These are phyloP conservation scores for Colletotrichum spinosum DNA, from an alignment of 2,329 filamentous ascomycete genomes.

Conservation along the genomic window DNA sequence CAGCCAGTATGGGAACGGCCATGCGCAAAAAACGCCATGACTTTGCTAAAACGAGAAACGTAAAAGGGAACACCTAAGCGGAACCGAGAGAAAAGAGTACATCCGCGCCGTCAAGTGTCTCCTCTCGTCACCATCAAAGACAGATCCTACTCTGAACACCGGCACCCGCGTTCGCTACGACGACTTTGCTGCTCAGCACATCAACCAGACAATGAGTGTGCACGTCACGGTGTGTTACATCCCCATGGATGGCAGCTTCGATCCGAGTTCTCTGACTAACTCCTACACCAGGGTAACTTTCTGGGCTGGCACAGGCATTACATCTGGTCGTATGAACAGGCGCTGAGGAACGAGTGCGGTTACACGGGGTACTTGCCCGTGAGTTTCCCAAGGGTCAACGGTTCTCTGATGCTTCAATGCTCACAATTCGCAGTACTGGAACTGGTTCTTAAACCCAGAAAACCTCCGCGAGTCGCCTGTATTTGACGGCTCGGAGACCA, in stretches of 20 bases:
- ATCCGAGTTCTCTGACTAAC: background rate
- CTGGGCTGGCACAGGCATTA: conserved; percentile 33
- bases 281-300: conserved; percentile 10
- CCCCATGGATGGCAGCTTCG: background rate
- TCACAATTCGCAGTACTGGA: conserved; percentile 40
- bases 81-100: conserved; percentile 28
- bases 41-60: background rate
- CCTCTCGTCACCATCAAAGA: conserved; percentile 2
- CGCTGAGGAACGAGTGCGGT: conserved; percentile 29
- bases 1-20: background rate
- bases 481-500: conserved; percentile 53
- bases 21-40: background rate
- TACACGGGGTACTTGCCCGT: conserved; percentile 38
- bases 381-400: background rate
- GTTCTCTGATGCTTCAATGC: conserved; percentile 5
- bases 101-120: conserved; percentile 34
- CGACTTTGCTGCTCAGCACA: conserved; percentile 36
- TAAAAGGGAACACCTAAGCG: background rate
- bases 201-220: conserved; percentile 16
- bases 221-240: conserved; percentile 10
- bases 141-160: conserved; percentile 14
- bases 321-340: conserved; percentile 25
- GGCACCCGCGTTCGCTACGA: conserved; percentile 30
- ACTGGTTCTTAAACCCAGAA: background rate
- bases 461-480: conserved; percentile 44